Conservation (phyloP, 306 rosid species). For the Comarum palustre region DNA sequence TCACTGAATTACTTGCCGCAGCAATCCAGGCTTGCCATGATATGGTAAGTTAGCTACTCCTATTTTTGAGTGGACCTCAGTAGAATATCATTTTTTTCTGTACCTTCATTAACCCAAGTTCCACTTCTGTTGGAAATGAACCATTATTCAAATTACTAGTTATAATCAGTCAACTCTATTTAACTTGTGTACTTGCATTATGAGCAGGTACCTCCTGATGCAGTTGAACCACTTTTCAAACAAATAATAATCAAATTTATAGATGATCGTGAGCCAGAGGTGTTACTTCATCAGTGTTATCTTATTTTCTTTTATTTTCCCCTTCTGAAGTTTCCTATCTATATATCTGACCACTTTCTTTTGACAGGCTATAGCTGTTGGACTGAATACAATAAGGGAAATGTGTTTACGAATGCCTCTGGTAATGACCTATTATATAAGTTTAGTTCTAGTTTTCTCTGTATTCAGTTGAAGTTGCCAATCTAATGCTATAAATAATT, state of each 20-base stretch:
- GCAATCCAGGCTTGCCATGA: conserved; percentile 94
- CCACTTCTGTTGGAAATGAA: conserved; percentile 7
- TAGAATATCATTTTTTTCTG: conserved; percentile 2
- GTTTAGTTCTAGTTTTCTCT: conserved; percentile 12
- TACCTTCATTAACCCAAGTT: neutral
- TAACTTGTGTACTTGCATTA: neutral
- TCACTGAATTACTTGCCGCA: conserved; percentile 78
- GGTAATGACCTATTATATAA: conserved; percentile 47
- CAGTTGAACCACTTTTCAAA: conserved; percentile 73
- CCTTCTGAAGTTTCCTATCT: conserved; percentile 19
- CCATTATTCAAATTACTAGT: conserved; percentile 71
- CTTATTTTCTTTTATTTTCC: conserved; percentile 8
- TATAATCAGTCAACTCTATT: neutral
- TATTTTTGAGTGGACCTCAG: conserved; percentile 11
- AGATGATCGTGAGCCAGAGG: conserved; percentile 93
- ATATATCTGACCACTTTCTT: conserved; percentile 27
- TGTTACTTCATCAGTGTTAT: conserved; percentile 21
- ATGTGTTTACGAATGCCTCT: conserved; percentile 82
- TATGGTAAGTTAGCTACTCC: conserved; percentile 46
- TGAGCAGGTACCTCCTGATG: conserved; percentile 85
- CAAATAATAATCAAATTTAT: conserved; percentile 84
- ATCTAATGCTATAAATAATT: neutral
- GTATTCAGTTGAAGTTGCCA: conserved; percentile 13
- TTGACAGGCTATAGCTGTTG: conserved; percentile 86
- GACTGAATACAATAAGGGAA: conserved; percentile 76